Conservation (phyloP, 2,329 filamentous ascomycete genomes). For the Zelopaecilomyces penicillatus region DNA sequence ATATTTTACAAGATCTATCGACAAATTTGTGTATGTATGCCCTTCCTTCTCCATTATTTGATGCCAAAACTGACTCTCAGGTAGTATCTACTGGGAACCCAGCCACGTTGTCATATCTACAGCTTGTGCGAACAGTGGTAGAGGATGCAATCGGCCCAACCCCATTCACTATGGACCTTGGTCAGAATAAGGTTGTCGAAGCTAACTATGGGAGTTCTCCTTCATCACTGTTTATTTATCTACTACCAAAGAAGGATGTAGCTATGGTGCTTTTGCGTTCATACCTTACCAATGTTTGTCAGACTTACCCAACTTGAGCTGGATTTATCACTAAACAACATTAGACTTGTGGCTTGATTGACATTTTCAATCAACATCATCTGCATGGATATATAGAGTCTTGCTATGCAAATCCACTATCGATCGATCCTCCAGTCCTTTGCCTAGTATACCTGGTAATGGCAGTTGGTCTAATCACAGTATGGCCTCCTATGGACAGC, state of each 20-base stretch:
- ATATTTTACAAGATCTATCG: too few relatives aligned
- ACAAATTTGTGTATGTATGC: too few relatives aligned
- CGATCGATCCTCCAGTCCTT: conserved; percentile 40
- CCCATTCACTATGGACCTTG: conserved; percentile 48
- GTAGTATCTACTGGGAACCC: conserved; percentile 56
- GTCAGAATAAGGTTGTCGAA: conserved; percentile 49
- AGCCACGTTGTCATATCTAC: conserved; percentile 51
- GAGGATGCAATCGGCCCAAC: conserved; percentile 45
- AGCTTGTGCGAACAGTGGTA: conserved; percentile 53
- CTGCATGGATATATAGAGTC: conserved; percentile 42
- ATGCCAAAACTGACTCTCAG: too few relatives aligned
- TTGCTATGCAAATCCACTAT: conserved; percentile 47
- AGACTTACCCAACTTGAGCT: neutral
- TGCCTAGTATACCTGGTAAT: conserved; percentile 55
- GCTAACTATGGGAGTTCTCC: conserved; percentile 38
- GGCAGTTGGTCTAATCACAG: conserved; percentile 53
- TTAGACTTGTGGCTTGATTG: conserved; percentile 51
- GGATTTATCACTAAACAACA: neutral
- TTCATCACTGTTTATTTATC: neutral
- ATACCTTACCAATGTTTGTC: conserved; percentile 51
- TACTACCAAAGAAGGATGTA: conserved; percentile 45
- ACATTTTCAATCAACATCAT: conserved; percentile 45
- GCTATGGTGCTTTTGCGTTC: conserved; percentile 37
- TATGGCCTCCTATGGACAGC: conserved; percentile 41
- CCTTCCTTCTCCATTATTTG: too few relatives aligned